These are phyloP conservation scores for Atractiella rhizophila DNA, from an alignment of 768 basidiomycete species.

Conservation along the genomic window DNA sequence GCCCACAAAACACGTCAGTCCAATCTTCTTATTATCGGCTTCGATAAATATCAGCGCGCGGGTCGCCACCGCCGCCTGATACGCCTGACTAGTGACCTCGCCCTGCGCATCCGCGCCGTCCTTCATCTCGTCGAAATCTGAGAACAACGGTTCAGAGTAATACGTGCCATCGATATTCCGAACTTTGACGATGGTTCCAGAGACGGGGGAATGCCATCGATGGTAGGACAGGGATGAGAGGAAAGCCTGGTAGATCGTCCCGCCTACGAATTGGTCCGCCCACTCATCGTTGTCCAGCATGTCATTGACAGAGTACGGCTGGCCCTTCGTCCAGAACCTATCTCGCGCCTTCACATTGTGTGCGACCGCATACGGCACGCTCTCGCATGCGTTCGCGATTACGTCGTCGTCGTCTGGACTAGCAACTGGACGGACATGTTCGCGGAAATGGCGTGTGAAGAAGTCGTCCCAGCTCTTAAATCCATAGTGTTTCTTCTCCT, in stretches of 20 bases:
- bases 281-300: conserved; percentile 29
- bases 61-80: conserved; percentile 27
- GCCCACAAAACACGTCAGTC: conserved; percentile 33
- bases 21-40: conserved; percentile 30
- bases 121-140: conserved; percentile 24
- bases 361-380: conserved; percentile 26
- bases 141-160: conserved; percentile 20
- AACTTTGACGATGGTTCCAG: conserved; percentile 29
- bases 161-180: conserved; percentile 22
- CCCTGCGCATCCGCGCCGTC: conserved; percentile 10
- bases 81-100: conserved; percentile 15
- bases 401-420: conserved; percentile 21
- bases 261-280: conserved; percentile 28
- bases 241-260: conserved; percentile 32
- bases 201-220: conserved; percentile 38
- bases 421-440: conserved; percentile 25
- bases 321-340: conserved; percentile 37
- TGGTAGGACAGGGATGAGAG: conserved; percentile 34
- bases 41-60: conserved; percentile 34
- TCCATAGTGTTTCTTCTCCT: conserved; percentile 26
- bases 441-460: conserved; percentile 29
- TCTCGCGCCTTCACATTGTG: conserved; percentile 25
- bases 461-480: conserved; percentile 28
- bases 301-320: conserved; percentile 35
- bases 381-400: conserved; percentile 34